Evolutionary conservation across 306 rosid species (phyloP), one percentile per base, ranked within the genome.

Genomic region (Begonia masoniana): DNA sequence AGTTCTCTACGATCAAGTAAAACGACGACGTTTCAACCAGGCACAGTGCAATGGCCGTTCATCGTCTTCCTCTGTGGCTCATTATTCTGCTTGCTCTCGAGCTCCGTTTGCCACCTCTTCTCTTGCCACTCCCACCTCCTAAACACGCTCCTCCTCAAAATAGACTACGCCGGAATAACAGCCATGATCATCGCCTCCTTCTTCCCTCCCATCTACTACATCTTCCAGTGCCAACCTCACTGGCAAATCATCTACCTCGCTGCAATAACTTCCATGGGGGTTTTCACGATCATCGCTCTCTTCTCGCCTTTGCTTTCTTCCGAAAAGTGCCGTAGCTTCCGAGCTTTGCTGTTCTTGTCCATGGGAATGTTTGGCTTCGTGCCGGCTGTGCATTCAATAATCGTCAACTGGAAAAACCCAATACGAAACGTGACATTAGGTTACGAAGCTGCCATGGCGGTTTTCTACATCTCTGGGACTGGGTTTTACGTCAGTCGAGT

Each of bases 141-240:
- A 12, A 91, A 75, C 78, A 56, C 79, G 26, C 51, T 77, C 13
- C 74, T 91, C 8, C 47, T 87, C 42, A 50, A 94, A 67, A 62
- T 85, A 1, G 99, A 91, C 68, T 91, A 81, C 43, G 80, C 77
- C 0, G 99, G 99, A 9, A 91, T 91, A 56, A 66, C 80, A 47
- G 73, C 68, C 43, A 91, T 91, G 99, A 91, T 91, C 78, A 86
- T 91, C 67, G 81, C 99, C 65, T 91, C 99, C 11, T 91, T 91
- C 4, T 83, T 86, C 68, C 99, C 99, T 60, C 99, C 94, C 8
- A 79, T 91, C 49, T 91, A 86, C 82, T 91, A 91, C 72, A 72
- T 91, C 7, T 91, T 91, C 76, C 84, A 78, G 1, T 91, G 97
- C 10, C 72, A 91, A 43, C 78, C 92, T 13, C 95, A 59, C 55